Evolutionary conservation across 768 basidiomycete species (phyloP).

Genomic region (Boletus sp.): DNA sequence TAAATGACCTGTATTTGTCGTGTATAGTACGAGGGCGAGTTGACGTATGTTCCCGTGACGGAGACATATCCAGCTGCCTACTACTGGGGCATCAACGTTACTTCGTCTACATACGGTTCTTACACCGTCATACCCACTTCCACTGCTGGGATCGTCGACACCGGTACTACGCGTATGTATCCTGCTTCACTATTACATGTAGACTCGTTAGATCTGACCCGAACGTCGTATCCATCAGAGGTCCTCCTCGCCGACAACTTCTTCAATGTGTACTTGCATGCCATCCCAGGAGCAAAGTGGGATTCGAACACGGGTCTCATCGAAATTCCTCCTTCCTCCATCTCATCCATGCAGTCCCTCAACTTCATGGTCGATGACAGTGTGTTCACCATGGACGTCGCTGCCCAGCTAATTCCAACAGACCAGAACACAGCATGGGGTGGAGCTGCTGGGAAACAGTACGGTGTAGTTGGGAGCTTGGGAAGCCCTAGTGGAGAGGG

Average conservation of each 20-base stretch:
- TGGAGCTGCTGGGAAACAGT: background rate
- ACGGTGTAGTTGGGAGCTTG: background rate
- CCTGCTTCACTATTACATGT: background rate
- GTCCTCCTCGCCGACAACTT: slow-evolving; percentile 12
- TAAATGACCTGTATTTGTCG: background rate
- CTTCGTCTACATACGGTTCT: slow-evolving; percentile 10
- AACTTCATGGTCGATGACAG: slow-evolving; percentile 4
- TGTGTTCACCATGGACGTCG: background rate
- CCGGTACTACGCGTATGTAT: background rate
- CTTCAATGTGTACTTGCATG: slow-evolving; percentile 4
- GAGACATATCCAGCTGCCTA: slow-evolving; percentile 18
- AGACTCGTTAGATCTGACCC: background rate
- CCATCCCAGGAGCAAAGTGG: slow-evolving; percentile 10
- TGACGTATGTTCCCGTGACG: slow-evolving; percentile 28
- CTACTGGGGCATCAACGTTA: slow-evolving; percentile 33
- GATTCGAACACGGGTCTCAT: background rate
- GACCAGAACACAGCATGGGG: background rate
- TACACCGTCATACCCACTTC: slow-evolving; percentile 9
- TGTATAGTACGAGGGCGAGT: slow-evolving; percentile 19
- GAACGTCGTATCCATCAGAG: background rate
- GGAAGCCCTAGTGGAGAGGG: background rate
- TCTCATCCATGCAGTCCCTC: slow-evolving; percentile 9
- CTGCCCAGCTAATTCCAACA: background rate
- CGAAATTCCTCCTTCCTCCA: slow-evolving; percentile 8
- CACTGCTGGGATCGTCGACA: background rate